Evolutionary conservation across 371 early-diverging fungal genomes (phyloP).

Genomic region (Mucor racemosus): DNA sequence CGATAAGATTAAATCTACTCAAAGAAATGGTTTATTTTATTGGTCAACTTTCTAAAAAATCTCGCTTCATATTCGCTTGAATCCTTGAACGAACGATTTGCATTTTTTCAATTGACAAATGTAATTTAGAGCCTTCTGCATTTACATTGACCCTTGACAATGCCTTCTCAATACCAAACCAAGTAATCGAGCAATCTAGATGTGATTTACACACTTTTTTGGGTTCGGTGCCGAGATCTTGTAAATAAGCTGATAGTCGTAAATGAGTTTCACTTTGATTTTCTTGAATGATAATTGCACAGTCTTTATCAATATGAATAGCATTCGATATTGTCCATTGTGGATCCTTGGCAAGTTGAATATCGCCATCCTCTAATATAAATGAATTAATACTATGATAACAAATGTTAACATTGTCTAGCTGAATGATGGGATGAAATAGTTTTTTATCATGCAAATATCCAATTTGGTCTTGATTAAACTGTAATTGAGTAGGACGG

Average conservation of each 20-base stretch:
- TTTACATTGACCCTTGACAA: not conserved
- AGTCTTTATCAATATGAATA: slow-evolving; percentile 12
- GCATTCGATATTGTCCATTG: slow-evolving; percentile 9
- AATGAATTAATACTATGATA: slow-evolving; percentile 4
- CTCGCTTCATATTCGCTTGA: slow-evolving; percentile 21
- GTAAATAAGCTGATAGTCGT: not conserved
- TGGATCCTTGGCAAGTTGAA: not conserved
- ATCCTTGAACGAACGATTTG: slow-evolving; percentile 15
- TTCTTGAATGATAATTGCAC: slow-evolving; percentile 16
- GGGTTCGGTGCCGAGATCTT: not conserved
- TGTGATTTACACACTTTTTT: not conserved
- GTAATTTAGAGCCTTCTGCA: not conserved
- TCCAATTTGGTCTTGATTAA: not conserved
- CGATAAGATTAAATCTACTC: not conserved
- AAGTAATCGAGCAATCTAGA: slow-evolving; percentile 3
- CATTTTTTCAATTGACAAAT: slow-evolving; percentile 3
- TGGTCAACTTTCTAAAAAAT: not conserved
- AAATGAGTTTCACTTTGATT: not conserved
- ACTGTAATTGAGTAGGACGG: slow-evolving; percentile 13
- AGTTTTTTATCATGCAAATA: slow-evolving; percentile 10
- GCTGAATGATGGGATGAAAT: not conserved
- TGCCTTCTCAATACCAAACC: slow-evolving; percentile 18
- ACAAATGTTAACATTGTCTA: slow-evolving; percentile 8
- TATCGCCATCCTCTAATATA: slow-evolving; percentile 5
- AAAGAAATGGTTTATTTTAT: no score